phyloP scores from a whole-genome alignment of 2,329 filamentous ascomycete genomes.

The Colletotrichum sidae region DNA sequence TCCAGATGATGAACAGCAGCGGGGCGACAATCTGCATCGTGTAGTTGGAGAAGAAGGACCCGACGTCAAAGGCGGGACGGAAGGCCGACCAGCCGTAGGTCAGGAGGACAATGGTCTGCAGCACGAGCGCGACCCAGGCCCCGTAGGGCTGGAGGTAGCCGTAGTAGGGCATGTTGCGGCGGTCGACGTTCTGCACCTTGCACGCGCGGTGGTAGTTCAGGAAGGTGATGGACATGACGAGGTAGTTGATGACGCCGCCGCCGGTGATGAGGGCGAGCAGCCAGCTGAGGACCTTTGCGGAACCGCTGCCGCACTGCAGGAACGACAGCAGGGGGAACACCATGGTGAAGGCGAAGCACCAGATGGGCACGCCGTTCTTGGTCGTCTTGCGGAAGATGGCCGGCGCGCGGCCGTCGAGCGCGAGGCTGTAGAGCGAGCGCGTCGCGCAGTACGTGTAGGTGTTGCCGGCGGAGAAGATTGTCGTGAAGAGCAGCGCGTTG shows the following conservation, averaged over 20 bases:
- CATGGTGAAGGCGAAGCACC: conserved; percentile 36
- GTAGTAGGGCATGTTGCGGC: conserved; percentile 71
- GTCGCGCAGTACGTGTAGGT: conserved; percentile 66
- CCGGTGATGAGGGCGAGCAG: conserved; percentile 75
- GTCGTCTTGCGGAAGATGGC: conserved; percentile 44
- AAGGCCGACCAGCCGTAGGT: conserved; percentile 74
- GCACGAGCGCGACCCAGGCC: conserved; percentile 65
- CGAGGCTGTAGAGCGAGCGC: conserved; percentile 67
- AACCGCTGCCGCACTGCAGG: conserved; percentile 47
- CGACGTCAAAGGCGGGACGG: conserved; percentile 66
- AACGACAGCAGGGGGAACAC: conserved; percentile 30
- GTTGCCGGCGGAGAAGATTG: conserved; percentile 72
- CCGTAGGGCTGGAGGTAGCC: conserved; percentile 76
- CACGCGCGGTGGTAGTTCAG: conserved; percentile 73
- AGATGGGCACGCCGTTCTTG: conserved; percentile 47
- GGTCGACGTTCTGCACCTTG: conserved; percentile 62
- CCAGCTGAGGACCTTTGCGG: conserved; percentile 76
- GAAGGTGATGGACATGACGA: conserved; percentile 59
- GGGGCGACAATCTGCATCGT: conserved; percentile 72
- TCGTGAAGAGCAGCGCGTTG: conserved; percentile 68
- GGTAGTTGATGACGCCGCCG: conserved; percentile 36
- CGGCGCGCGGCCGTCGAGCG: conserved; percentile 65
- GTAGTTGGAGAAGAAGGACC: conserved; percentile 73
- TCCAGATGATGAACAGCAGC: conserved; percentile 67
- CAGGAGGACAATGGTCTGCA: conserved; percentile 70